These are phyloP conservation scores for Heliamphora exappendiculata DNA, from an alignment of 148 eudicot genomes.

Conservation along the genomic window DNA sequence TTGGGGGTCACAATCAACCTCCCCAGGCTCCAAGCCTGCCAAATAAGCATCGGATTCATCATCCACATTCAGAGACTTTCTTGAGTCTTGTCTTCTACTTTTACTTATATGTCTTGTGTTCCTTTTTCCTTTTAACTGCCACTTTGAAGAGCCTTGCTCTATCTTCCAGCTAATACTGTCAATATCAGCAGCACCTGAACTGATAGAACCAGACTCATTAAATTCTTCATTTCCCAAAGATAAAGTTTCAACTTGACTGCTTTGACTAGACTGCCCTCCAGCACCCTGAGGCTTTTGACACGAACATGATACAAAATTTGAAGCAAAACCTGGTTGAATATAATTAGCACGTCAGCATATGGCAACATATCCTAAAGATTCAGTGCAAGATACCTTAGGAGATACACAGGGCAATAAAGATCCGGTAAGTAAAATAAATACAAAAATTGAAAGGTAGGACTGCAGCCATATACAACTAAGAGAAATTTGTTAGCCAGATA, in stretches of 20 bases:
- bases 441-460: not conserved
- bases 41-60: slow-evolving; percentile 29
- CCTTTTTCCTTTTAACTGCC: slow-evolving; percentile 82
- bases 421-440: not conserved
- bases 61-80: slow-evolving; percentile 22
- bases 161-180: slow-evolving; percentile 20
- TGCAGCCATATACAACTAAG: not conserved
- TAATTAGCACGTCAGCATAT: slow-evolving; percentile 11
- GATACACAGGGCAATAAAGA: not conserved
- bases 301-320: slow-evolving; percentile 12
- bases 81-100: slow-evolving; percentile 24
- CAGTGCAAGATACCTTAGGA: not conserved
- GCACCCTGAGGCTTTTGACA: slow-evolving; percentile 22
- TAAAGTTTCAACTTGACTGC: slow-evolving; percentile 38
- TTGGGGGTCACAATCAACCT: too few relatives aligned
- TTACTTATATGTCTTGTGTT: slow-evolving; percentile 39
- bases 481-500: not conserved
- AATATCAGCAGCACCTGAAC: slow-evolving; percentile 36
- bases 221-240: slow-evolving; percentile 35
- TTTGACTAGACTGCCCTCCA: slow-evolving; percentile 29
- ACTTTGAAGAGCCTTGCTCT: slow-evolving; percentile 53
- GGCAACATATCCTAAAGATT: not conserved
- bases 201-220: slow-evolving; percentile 39
- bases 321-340: slow-evolving; percentile 21
- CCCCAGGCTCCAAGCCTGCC: slow-evolving; percentile 18